These are phyloP conservation scores for Diddensiella santjacobensis DNA, from an alignment of 805 yeast genomes.

Conservation along the genomic window DNA sequence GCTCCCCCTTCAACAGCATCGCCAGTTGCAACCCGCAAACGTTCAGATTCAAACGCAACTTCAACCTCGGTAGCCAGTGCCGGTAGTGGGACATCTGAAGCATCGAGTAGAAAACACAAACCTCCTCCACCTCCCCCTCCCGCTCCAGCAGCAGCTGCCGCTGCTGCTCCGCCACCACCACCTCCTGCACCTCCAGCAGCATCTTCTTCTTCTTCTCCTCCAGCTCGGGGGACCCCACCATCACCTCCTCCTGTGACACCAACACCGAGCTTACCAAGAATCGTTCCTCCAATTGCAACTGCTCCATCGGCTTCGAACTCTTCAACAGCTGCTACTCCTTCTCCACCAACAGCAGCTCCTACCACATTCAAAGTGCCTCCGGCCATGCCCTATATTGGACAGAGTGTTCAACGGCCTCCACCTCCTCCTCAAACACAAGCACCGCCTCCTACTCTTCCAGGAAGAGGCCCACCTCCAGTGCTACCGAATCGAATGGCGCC, in stretches of 20 bases:
- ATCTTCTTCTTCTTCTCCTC: slow-evolving; percentile 19
- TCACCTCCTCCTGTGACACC: slow-evolving; percentile 16
- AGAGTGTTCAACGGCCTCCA: slow-evolving; percentile 16
- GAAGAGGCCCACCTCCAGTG: slow-evolving; percentile 19
- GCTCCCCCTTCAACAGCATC: slow-evolving; percentile 24
- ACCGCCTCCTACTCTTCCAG: slow-evolving; percentile 15
- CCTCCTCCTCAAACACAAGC: slow-evolving; percentile 16
- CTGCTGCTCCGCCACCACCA: slow-evolving; percentile 25
- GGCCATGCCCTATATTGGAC: slow-evolving; percentile 30
- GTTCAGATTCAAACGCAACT: slow-evolving; percentile 18
- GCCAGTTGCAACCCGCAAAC: slow-evolving; percentile 2
- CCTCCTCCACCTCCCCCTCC: slow-evolving; percentile 42
- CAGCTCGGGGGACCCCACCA: slow-evolving; percentile 25
- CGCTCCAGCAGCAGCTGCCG: slow-evolving; percentile 31
- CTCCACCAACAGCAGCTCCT: slow-evolving; percentile 10
- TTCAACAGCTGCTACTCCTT: slow-evolving; percentile 16
- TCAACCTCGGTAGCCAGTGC: slow-evolving; percentile 10
- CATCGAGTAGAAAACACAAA: slow-evolving; percentile 5
- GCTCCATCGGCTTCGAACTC: slow-evolving; percentile 9
- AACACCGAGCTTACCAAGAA: neutral
- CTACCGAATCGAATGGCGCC: slow-evolving; percentile 23
- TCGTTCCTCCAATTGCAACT: neutral
- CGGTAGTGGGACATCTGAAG: slow-evolving; percentile 7
- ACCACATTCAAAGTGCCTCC: slow-evolving; percentile 26
- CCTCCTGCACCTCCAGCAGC: slow-evolving; percentile 27